phyloP scores from a whole-genome alignment of 2,329 filamentous ascomycete genomes.

The Venturia effusa region DNA sequence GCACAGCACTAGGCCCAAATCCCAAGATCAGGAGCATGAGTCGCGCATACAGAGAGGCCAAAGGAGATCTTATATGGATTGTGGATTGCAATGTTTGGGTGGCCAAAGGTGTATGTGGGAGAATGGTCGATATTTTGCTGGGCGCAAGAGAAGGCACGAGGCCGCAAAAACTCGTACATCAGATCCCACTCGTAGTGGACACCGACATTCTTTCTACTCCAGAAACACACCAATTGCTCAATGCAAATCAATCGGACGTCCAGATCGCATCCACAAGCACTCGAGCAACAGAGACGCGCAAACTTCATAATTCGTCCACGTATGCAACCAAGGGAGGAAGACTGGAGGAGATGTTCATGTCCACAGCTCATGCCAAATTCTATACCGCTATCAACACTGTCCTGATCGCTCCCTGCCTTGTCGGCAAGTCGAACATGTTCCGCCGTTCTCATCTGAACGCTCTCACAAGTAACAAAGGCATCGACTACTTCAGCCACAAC shows the following conservation, averaged over 20 bases:
- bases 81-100: slow-evolving; percentile 97
- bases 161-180: slow-evolving; percentile 82
- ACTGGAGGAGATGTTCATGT: slow-evolving; percentile 90
- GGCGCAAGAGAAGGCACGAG: slow-evolving; percentile 46
- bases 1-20: slow-evolving; percentile 64
- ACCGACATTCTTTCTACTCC: slow-evolving; percentile 20
- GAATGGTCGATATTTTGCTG: slow-evolving; percentile 81
- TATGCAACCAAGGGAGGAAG: slow-evolving; percentile 55
- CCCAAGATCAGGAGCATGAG: slow-evolving; percentile 99
- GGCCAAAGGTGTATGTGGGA: slow-evolving; percentile 61
- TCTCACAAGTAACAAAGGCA: slow-evolving; percentile 55
- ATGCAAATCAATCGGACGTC: background rate
- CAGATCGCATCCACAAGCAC: slow-evolving; percentile 15
- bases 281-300: slow-evolving; percentile 10
- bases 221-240: background rate
- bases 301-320: slow-evolving; percentile 7
- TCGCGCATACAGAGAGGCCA: slow-evolving; percentile 78
- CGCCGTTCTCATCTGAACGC: slow-evolving; percentile 78
- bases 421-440: slow-evolving; percentile 99
- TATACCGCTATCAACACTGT: slow-evolving; percentile 96
- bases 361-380: slow-evolving; percentile 90
- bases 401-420: slow-evolving; percentile 78
- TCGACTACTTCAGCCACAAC: slow-evolving; percentile 89
- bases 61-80: slow-evolving; percentile 84
- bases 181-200: slow-evolving; percentile 84